Percentiles rank a stretch among this genome's conserved stretches.
These are phyloP conservation scores for Abeoforma whisleri DNA, from an alignment of 78 protist species.

Conservation along the genomic window DNA sequence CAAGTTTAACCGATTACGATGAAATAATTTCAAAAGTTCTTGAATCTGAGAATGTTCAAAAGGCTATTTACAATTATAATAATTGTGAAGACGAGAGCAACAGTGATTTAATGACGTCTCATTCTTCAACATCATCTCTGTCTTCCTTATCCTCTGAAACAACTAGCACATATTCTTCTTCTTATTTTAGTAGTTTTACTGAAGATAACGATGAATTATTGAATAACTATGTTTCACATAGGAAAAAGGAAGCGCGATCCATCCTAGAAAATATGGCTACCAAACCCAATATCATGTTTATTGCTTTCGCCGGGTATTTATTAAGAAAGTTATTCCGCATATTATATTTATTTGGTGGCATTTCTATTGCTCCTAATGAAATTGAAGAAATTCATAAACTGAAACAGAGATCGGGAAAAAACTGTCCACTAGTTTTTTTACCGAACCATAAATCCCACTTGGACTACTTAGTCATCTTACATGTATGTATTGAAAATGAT, in stretches of 20 bases:
- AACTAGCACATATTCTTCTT: too few species aligned
- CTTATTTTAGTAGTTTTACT: too few species aligned
- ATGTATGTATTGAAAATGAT: constrained; percentile 57
- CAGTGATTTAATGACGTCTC: too few species aligned
- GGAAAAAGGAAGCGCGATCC: background rate
- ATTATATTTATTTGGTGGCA: constrained; percentile 32
- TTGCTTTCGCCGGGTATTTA: constrained; percentile 26
- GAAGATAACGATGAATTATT: too few species aligned
- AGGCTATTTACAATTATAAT: too few species aligned
- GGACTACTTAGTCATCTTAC: constrained; percentile 64
- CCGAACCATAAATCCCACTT: constrained; percentile 68
- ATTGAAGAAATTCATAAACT: background rate
- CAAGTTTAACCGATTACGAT: too few species aligned
- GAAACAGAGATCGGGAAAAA: background rate
- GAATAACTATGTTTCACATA: too few species aligned
- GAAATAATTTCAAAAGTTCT: too few species aligned
- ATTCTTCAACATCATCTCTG: too few species aligned
- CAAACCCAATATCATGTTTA: background rate
- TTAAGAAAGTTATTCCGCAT: constrained; percentile 15
- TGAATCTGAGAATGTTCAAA: too few species aligned
- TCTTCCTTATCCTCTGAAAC: too few species aligned
- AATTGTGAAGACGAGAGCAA: too few species aligned
- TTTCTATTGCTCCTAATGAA: background rate
- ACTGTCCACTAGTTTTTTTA: constrained; percentile 61
- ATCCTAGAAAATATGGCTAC: constrained; percentile 16